Base-by-base conservation (phyloP, 768 basidiomycete genomes). In the Leccinum subgranulosum region DNA sequence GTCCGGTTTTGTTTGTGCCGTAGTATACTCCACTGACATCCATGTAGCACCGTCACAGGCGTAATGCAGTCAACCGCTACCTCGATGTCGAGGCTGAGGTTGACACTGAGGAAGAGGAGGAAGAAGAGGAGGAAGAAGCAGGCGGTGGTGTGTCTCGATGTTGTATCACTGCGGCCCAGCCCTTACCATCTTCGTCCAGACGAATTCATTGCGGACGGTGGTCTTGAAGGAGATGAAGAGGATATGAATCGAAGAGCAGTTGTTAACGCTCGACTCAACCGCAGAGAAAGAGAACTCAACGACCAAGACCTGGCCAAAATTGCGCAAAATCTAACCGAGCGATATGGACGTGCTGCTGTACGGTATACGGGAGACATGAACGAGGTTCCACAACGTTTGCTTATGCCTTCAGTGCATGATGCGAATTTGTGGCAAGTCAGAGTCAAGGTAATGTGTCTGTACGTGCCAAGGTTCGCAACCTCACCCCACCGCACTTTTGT, bases 361-460 rank as follows among this genome's bases (percentile, higher is more conserved):
- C 85, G 87, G 45, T 96, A 93, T 66, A 86, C 90, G 19, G 94
- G 93, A 28, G 94, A 96, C 70, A 88, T 92, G 84, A 96, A 92
- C 62, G 88, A 92, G 61, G 85, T 97, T 25, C 95, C 97, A 2
- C 94, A 98, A 67, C 81, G 93, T 15, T 73, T 98, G 54, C 80
- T 98, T 19, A 98, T 99, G 94, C 97, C 97, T 19, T 92, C 90
- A 3, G 93, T 97, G 1, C 89, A 96, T 54, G 97, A 99, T 70
- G 90, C 96, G 11, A 94, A 85, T 70, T 76, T 99, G 58, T 99
- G 95, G 94, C 94, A 94, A 76, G 85, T 98, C 55, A 81, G 91
- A 65, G 94, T 95, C 63, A 93, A 93, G 84, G 94, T 92, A 66
- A 51, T 79, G 73, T 21, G 21, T 55, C 45, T 15, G 9, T 43